These are phyloP conservation scores for Rhododendron mucronatum DNA, from an alignment of 148 eudicot species.

Conservation along the genomic window DNA sequence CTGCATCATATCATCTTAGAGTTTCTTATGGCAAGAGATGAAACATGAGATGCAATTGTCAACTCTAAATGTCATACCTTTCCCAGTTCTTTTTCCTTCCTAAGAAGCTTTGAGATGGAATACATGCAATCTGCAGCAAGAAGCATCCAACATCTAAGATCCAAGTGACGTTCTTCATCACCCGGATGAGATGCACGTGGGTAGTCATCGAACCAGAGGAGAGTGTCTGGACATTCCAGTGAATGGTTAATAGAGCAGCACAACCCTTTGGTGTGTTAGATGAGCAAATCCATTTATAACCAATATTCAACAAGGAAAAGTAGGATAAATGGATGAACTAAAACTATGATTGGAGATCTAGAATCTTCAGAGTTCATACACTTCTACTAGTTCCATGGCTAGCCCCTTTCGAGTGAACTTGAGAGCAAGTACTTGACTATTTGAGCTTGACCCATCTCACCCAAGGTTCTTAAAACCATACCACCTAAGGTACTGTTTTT, in stretches of 20 bases:
- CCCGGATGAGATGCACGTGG: constrained; percentile 99
- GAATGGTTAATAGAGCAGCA: neutral
- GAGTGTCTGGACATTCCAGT: constrained; percentile 49
- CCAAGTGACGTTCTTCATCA: constrained; percentile 94
- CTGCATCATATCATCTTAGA: constrained; percentile 41
- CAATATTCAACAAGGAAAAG: neutral
- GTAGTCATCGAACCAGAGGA: constrained; percentile 95
- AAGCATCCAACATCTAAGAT: constrained; percentile 99
- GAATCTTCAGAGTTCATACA: neutral
- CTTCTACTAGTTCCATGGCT: neutral
- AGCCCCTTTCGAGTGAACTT: neutral
- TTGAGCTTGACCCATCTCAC: neutral
- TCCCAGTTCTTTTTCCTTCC: constrained; percentile 35
- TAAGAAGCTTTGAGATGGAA: constrained; percentile 59
- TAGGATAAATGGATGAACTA: neutral
- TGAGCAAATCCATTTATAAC: neutral
- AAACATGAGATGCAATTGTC: neutral
- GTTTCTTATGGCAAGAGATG: constrained; percentile 13
- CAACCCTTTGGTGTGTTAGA: neutral
- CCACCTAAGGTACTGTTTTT: neutral
- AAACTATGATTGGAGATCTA: constrained; percentile 1
- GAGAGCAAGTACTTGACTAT: neutral
- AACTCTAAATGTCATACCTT: constrained; percentile 40
- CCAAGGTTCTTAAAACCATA: neutral
- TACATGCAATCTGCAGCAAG: constrained; percentile 90